Evolutionary conservation across 345 rosid species (phyloP).

Genomic region (Eucalyptus leucophloia): DNA sequence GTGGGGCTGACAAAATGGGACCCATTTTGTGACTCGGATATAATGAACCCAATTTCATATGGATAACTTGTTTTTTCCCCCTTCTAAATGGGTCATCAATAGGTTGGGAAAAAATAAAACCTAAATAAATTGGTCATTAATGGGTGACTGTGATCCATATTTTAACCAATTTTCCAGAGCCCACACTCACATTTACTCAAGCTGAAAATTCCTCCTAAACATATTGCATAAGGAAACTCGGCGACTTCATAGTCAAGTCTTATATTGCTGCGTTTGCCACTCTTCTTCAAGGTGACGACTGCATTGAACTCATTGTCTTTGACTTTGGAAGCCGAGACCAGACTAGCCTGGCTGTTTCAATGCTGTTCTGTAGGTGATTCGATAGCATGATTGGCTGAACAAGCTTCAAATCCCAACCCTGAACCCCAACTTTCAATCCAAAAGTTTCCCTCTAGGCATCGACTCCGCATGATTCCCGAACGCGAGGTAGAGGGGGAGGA

Average conservation of each 20-base stretch:
- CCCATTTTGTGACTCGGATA: background rate
- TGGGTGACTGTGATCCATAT: background rate
- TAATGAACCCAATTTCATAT: background rate
- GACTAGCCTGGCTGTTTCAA: background rate
- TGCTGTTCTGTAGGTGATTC: background rate
- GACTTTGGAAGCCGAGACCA: background rate
- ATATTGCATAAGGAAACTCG: no score
- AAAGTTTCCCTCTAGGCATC: background rate
- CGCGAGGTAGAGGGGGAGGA: background rate
- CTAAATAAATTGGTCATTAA: no score
- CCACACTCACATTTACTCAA: background rate
- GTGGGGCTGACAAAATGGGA: background rate
- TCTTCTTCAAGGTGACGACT: background rate
- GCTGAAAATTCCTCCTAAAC: background rate
- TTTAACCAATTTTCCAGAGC: background rate
- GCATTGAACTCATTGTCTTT: background rate
- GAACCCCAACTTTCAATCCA: background rate
- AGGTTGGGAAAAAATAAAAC: background rate
- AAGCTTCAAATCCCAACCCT: background rate
- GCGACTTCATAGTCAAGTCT: no score
- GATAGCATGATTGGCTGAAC: background rate
- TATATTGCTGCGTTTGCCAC: no score
- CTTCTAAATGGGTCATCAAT: background rate
- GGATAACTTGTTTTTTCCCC: background rate
- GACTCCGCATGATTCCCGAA: background rate